Conservation (phyloP, 1,284 basidiomycete species). For the Tilletiopsis washingtonensis region DNA sequence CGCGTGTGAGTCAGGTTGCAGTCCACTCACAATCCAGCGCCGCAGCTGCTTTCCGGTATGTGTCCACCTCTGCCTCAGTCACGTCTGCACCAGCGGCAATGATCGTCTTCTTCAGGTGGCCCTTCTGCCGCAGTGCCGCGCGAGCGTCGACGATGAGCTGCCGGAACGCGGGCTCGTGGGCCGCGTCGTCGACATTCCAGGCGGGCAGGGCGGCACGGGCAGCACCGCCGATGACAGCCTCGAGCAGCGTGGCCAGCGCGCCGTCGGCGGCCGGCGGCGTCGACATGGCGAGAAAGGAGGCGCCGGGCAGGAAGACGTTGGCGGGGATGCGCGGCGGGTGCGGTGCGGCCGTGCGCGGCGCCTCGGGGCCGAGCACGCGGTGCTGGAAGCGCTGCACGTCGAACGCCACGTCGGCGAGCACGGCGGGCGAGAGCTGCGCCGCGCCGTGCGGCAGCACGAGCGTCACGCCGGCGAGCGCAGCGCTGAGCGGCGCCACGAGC, state of each 20-base stretch:
- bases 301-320: slow-evolving; percentile 26
- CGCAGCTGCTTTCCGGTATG: slow-evolving; percentile 24
- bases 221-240: slow-evolving; percentile 4
- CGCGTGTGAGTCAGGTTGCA: too few relatives aligned
- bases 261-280: slow-evolving; percentile 14
- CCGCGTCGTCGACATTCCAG: slow-evolving; percentile 17
- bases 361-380: slow-evolving; percentile 27
- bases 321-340: slow-evolving; percentile 40
- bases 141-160: slow-evolving; percentile 33
- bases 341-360: slow-evolving; percentile 21
- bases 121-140: slow-evolving; percentile 16
- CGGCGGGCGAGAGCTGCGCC: slow-evolving; percentile 2
- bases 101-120: slow-evolving; percentile 17
- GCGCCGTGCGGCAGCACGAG: not conserved
- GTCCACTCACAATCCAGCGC: slow-evolving; percentile 30
- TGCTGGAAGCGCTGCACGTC: slow-evolving; percentile 38
- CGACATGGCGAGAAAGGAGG: slow-evolving; percentile 21
- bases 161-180: slow-evolving; percentile 19
- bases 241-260: slow-evolving; percentile 26
- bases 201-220: slow-evolving; percentile 15
- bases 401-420: slow-evolving; percentile 15
- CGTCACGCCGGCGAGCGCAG: slow-evolving; percentile 2
- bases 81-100: slow-evolving; percentile 28
- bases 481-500: slow-evolving; percentile 10
- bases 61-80: slow-evolving; percentile 33